Evolutionary conservation across 805 yeast genomes (phyloP).

Genomic region (Torulaspora indica): DNA sequence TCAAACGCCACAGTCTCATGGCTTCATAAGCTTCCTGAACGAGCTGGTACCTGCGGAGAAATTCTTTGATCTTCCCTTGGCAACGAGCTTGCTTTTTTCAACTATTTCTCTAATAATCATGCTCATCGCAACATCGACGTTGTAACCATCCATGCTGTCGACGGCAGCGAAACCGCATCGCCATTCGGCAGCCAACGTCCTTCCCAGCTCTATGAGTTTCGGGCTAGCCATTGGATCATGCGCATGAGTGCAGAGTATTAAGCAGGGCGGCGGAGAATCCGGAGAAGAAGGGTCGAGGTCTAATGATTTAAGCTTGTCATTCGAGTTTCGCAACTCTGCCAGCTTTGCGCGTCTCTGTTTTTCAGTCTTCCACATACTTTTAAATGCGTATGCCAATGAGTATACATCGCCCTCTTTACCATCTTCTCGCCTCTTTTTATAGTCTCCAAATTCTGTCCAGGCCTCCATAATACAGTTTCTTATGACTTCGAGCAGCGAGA

Average conservation of each 20-base stretch:
- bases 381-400: slow-evolving; percentile 53
- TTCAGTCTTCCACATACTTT: slow-evolving; percentile 50
- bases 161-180: slow-evolving; percentile 58
- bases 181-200: slow-evolving; percentile 55
- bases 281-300: slow-evolving; percentile 38
- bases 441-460: slow-evolving; percentile 62
- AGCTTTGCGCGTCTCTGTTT: slow-evolving; percentile 33
- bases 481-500: slow-evolving; percentile 39
- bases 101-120: slow-evolving; percentile 56
- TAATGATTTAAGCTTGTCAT: slow-evolving; percentile 32
- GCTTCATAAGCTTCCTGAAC: slow-evolving; percentile 5
- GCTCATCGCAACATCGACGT: slow-evolving; percentile 54
- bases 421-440: slow-evolving; percentile 51
- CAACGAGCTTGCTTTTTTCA: slow-evolving; percentile 39
- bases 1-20: neutral
- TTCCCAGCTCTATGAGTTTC: slow-evolving; percentile 52
- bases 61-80: slow-evolving; percentile 6
- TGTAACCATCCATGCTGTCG: slow-evolving; percentile 48
- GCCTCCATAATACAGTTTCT: slow-evolving; percentile 62
- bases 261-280: slow-evolving; percentile 56
- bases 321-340: slow-evolving; percentile 31
- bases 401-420: slow-evolving; percentile 67
- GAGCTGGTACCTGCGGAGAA: slow-evolving; percentile 3
- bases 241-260: slow-evolving; percentile 61
- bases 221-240: slow-evolving; percentile 59